These are phyloP conservation scores for Trichosporon coremiiforme DNA, from an alignment of 1,284 basidiomycete species.

Conservation along the genomic window DNA sequence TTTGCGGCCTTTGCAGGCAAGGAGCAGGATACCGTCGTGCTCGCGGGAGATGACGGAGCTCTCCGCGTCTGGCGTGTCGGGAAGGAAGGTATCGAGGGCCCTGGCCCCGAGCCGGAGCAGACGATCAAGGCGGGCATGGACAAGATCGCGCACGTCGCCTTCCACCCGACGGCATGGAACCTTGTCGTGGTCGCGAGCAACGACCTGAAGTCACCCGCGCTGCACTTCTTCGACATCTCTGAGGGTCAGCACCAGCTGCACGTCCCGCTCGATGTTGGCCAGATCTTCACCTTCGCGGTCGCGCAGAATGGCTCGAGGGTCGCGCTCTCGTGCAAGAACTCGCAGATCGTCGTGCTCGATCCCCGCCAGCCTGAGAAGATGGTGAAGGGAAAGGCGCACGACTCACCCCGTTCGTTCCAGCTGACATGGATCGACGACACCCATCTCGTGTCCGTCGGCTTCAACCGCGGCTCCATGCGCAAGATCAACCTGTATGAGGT, in stretches of 20 bases:
- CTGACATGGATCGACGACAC: slow-evolving; percentile 55
- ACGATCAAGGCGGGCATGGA: slow-evolving; percentile 50
- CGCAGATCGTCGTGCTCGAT: slow-evolving; percentile 55
- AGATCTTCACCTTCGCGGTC: slow-evolving; percentile 54
- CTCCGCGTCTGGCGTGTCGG: slow-evolving; percentile 53
- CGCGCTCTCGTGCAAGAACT: slow-evolving; percentile 58
- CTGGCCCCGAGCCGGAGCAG: slow-evolving; percentile 43
- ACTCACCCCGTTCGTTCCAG: slow-evolving; percentile 56
- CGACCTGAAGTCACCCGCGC: slow-evolving; percentile 48
- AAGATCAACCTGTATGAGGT: slow-evolving; percentile 56
- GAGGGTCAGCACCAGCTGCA: slow-evolving; percentile 27
- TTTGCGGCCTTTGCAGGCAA: slow-evolving; percentile 54
- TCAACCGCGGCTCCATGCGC: slow-evolving; percentile 56
- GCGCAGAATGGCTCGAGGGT: slow-evolving; percentile 50
- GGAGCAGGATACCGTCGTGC: slow-evolving; percentile 40
- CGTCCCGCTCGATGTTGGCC: slow-evolving; percentile 14
- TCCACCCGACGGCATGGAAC: slow-evolving; percentile 56
- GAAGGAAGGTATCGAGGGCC: slow-evolving; percentile 41
- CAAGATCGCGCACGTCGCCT: slow-evolving; percentile 53
- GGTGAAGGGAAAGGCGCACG: slow-evolving; percentile 48
- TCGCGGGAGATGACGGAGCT: slow-evolving; percentile 57
- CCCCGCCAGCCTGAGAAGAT: slow-evolving; percentile 41
- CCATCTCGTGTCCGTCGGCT: slow-evolving; percentile 57
- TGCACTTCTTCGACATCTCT: slow-evolving; percentile 52
- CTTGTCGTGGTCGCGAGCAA: slow-evolving; percentile 54